A percentile compares a stretch with the other conserved stretches of the same genome.
Evolutionary conservation across 768 basidiomycete genomes (phyloP).

Genomic region (Hortiboletus flavorubellus): DNA sequence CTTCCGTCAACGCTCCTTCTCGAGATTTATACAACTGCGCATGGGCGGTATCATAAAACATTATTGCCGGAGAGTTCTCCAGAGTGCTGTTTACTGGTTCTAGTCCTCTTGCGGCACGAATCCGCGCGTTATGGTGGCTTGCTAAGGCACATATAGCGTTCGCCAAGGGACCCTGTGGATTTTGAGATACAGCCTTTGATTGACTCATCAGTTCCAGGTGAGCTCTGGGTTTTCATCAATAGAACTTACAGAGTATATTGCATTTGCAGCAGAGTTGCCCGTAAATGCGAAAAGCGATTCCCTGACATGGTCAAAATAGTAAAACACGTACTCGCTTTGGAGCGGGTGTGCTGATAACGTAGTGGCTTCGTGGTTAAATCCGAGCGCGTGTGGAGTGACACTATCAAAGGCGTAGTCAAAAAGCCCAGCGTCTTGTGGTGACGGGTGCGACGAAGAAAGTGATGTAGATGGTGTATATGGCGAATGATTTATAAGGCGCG

Average conservation of each 20-base stretch:
- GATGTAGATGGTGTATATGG: conserved; percentile 35
- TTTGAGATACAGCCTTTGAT: conserved; percentile 48
- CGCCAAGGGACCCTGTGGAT: conserved; percentile 68
- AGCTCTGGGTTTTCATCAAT: background rate
- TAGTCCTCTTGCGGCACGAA: conserved; percentile 59
- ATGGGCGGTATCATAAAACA: conserved; percentile 67
- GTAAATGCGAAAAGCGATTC: conserved; percentile 65
- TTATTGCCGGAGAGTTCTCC: conserved; percentile 56
- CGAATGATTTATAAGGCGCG: conserved; percentile 29
- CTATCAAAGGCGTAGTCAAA: conserved; percentile 36
- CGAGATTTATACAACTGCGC: conserved; percentile 58
- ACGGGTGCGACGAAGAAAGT: conserved; percentile 33
- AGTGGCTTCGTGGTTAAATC: conserved; percentile 21
- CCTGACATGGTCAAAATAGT: conserved; percentile 73
- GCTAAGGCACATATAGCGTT: conserved; percentile 76
- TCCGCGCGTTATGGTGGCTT: conserved; percentile 61
- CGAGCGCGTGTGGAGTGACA: conserved; percentile 29
- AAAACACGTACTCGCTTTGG: conserved; percentile 59
- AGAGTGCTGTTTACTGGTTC: conserved; percentile 51
- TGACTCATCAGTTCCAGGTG: conserved; percentile 15
- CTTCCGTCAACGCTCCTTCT: conserved; percentile 54
- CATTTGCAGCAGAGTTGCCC: conserved; percentile 56
- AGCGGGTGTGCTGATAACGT: conserved; percentile 39
- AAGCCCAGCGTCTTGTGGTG: conserved; percentile 31
- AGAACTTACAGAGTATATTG: conserved; percentile 59